These are phyloP conservation scores for Kwoniella heveanensis DNA, from an alignment of 768 basidiomycete species.

Conservation along the genomic window DNA sequence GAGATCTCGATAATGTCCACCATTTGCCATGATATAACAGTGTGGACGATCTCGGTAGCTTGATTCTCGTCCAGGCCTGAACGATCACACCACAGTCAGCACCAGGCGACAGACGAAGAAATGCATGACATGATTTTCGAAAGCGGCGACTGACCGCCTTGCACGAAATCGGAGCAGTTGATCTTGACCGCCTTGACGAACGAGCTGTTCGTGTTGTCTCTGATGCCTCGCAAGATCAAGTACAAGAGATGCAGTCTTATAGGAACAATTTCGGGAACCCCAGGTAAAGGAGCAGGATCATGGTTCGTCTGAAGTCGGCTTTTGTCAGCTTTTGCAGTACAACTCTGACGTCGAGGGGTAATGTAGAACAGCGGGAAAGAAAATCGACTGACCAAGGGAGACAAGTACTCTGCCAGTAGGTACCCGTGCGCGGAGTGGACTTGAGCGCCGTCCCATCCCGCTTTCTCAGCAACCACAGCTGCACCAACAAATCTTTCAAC, in stretches of 20 bases:
- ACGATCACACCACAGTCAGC: neutral
- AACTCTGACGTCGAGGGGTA: too few relatives aligned
- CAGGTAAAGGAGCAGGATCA: constrained; percentile 32
- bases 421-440: constrained; percentile 62
- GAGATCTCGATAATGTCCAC: constrained; percentile 49
- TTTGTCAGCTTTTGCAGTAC: too few relatives aligned
- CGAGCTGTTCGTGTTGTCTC: constrained; percentile 8
- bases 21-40: constrained; percentile 42
- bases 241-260: constrained; percentile 42
- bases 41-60: constrained; percentile 34
- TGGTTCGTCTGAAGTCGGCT: constrained; percentile 39
- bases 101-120: neutral
- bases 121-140: neutral
- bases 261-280: constrained; percentile 32
- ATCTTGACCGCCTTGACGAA: constrained; percentile 48
- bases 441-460: constrained; percentile 85
- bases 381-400: constrained; percentile 38
- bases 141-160: constrained; percentile 39
- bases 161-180: constrained; percentile 51
- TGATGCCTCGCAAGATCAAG: constrained; percentile 38
- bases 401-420: constrained; percentile 46
- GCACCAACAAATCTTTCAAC: constrained; percentile 69
- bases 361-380: neutral
- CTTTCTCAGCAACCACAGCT: constrained; percentile 65
- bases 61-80: constrained; percentile 43